These are phyloP conservation scores for Gossypium arboreum DNA, from an alignment of 345 rosid species.

Conservation along the genomic window DNA sequence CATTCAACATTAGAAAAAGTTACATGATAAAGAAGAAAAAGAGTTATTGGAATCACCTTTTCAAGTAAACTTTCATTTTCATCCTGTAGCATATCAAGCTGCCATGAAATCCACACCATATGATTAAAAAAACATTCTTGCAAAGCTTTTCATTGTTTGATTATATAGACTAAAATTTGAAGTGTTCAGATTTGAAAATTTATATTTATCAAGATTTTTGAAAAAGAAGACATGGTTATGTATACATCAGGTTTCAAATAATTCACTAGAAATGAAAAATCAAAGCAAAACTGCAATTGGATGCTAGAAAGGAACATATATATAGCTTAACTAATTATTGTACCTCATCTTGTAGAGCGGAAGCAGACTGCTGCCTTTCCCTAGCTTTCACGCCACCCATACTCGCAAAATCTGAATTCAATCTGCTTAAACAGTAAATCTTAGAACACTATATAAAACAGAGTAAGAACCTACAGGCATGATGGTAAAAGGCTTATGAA, in stretches of 20 bases:
- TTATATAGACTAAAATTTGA: background rate
- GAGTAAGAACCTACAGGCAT: background rate
- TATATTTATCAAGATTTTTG: no score
- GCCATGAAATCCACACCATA: conserved; percentile 28
- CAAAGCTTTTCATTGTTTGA: background rate
- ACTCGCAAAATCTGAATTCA: conserved; percentile 55
- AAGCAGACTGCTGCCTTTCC: conserved; percentile 49
- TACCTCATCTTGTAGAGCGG: conserved; percentile 89
- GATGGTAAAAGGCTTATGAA: background rate
- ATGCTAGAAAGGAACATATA: conserved; percentile 8
- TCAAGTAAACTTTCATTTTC: conserved; percentile 58
- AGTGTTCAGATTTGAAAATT: background rate
- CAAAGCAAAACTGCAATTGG: background rate
- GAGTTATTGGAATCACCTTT: conserved; percentile 42
- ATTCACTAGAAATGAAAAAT: background rate
- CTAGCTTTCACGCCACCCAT: conserved; percentile 42
- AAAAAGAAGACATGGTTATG: no score
- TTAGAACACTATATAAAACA: conserved; percentile 8
- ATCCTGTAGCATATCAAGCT: conserved; percentile 77
- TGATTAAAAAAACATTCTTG: conserved; percentile 8
- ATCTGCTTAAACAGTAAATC: conserved; percentile 32
- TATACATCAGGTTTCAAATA: background rate
- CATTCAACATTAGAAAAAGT: background rate
- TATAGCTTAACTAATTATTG: conserved; percentile 15
- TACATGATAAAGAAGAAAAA: background rate